These are phyloP conservation scores for Neurospora hispaniola DNA, from an alignment of 495 filamentous ascomycete genomes.

Conservation along the genomic window DNA sequence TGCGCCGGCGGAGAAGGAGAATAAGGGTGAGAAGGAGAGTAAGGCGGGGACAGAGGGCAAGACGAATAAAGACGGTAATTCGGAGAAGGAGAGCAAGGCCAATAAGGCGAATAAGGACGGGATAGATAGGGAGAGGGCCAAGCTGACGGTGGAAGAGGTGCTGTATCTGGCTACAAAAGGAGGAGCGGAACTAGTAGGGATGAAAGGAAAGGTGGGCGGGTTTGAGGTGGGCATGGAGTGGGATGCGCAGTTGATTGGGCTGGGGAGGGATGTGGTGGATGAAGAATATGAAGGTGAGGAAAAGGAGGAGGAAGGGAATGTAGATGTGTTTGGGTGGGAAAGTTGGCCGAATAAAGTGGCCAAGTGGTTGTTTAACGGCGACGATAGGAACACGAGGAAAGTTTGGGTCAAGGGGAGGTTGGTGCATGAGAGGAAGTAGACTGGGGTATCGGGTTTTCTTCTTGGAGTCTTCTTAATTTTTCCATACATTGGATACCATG, in stretches of 20 bases:
- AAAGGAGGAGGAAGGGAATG: constrained; percentile 33
- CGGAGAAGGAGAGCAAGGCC: too few relatives aligned
- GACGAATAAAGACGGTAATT: background rate
- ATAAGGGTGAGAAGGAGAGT: background rate
- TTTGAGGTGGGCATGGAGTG: constrained; percentile 84
- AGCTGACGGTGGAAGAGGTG: constrained; percentile 75
- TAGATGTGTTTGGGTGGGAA: constrained; percentile 85
- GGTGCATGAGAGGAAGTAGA: constrained; percentile 49
- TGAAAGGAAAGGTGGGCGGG: constrained; percentile 55
- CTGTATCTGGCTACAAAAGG: constrained; percentile 76
- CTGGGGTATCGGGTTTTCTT: background rate
- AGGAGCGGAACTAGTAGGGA: constrained; percentile 65
- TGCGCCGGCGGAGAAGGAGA: background rate
- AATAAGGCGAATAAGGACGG: background rate
- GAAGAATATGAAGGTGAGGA: constrained; percentile 20
- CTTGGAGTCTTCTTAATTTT: background rate
- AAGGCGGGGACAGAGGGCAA: background rate
- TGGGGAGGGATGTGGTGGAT: constrained; percentile 35
- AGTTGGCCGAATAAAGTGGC: constrained; percentile 62
- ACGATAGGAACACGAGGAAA: constrained; percentile 67
- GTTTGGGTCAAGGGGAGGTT: constrained; percentile 75
- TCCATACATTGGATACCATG: background rate
- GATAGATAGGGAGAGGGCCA: constrained; percentile 30
- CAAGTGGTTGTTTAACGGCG: constrained; percentile 85
- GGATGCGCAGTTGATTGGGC: constrained; percentile 72